These are phyloP conservation scores for Corynespora cassiicola DNA, from an alignment of 2,329 filamentous ascomycete genomes.

Conservation along the genomic window DNA sequence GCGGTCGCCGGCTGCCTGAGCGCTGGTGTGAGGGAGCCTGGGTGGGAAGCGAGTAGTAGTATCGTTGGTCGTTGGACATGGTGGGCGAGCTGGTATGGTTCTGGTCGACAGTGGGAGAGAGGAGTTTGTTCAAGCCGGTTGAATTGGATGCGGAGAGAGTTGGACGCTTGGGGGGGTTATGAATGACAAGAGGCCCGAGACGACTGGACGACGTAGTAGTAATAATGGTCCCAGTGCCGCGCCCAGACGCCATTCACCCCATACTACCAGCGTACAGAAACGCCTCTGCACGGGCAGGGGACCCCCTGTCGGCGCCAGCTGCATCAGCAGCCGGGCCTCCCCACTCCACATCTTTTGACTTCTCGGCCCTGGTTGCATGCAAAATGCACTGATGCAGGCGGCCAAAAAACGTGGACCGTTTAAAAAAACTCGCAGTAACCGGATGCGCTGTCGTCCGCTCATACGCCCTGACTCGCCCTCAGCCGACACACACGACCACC, in stretches of 20 bases:
- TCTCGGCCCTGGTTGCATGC: slow-evolving; percentile 39
- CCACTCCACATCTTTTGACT: slow-evolving; percentile 36
- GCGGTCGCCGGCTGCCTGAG: slow-evolving; percentile 48
- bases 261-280: slow-evolving; percentile 39
- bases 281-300: slow-evolving; percentile 39
- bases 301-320: slow-evolving; percentile 35
- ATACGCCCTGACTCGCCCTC: slow-evolving; percentile 42
- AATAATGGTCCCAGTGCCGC: slow-evolving; percentile 34
- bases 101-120: no score
- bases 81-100: slow-evolving; percentile 20
- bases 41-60: slow-evolving; percentile 47
- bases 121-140: slow-evolving; percentile 2
- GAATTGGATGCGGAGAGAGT: no score
- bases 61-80: slow-evolving; percentile 43
- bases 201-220: slow-evolving; percentile 27
- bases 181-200: slow-evolving; percentile 7
- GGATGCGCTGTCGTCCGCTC: slow-evolving; percentile 48
- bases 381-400: slow-evolving; percentile 41
- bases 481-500: slow-evolving; percentile 28
- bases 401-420: slow-evolving; percentile 47
- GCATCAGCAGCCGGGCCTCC: slow-evolving; percentile 43
- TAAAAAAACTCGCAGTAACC: slow-evolving; percentile 36
- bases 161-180: slow-evolving; percentile 4
- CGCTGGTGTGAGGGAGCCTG: slow-evolving; percentile 41
- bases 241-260: slow-evolving; percentile 48